Evolutionary conservation across 805 yeast genomes (phyloP).

Genomic region (Metahyphopichia silvanorum): DNA sequence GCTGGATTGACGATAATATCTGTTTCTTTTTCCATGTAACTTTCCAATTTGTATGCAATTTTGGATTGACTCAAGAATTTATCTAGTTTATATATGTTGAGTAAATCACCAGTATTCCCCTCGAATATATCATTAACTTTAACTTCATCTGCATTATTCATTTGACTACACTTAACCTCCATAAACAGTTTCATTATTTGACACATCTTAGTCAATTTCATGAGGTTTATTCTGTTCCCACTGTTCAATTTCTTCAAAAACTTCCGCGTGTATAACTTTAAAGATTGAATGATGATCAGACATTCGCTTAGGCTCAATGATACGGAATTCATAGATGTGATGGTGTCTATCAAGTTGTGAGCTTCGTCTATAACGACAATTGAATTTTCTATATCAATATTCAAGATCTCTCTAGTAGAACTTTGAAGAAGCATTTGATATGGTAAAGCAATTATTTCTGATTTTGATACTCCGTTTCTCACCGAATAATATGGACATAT

Average conservation of each 20-base stretch:
- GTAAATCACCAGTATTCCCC: constrained; percentile 60
- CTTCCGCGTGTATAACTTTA: constrained; percentile 54
- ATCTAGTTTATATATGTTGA: constrained; percentile 68
- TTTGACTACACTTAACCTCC: constrained; percentile 18
- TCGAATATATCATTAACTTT: constrained; percentile 50
- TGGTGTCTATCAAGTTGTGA: constrained; percentile 79
- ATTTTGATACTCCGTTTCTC: constrained; percentile 49
- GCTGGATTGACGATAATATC: constrained; percentile 16
- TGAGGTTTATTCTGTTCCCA: constrained; percentile 66
- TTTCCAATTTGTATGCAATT: constrained; percentile 80
- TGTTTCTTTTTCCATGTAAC: constrained; percentile 46
- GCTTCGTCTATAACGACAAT: constrained; percentile 89
- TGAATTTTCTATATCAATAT: constrained; percentile 56
- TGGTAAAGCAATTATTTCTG: constrained; percentile 82
- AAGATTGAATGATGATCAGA: constrained; percentile 38
- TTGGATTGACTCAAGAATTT: constrained; percentile 63
- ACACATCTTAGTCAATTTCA: constrained; percentile 59
- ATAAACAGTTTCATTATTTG: constrained; percentile 51
- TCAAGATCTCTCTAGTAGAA: constrained; percentile 55
- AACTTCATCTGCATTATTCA: constrained; percentile 54
- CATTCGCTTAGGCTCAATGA: constrained; percentile 52
- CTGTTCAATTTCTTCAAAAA: constrained; percentile 66
- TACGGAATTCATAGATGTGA: constrained; percentile 66
- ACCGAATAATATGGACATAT: constrained; percentile 84
- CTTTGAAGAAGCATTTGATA: constrained; percentile 73